Base-by-base conservation (phyloP, 345 rosid genomes). In the Eucalyptus decipiens region DNA sequence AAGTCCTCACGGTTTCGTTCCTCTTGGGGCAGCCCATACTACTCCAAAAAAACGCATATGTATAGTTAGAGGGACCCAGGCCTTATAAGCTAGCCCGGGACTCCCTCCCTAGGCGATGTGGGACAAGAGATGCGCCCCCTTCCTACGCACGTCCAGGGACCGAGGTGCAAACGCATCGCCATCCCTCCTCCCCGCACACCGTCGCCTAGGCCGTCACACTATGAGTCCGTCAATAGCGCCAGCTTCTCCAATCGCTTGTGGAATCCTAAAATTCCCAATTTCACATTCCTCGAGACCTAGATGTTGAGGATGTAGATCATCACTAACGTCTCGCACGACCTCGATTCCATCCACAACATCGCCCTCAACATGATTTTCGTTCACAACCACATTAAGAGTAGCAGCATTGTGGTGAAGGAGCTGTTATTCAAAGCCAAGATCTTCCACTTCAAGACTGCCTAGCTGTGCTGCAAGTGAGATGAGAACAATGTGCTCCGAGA, bases 361-460 rank as follows among this genome's bases (percentile, higher is more conserved):
- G 97, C 98, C 1, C 87, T 96, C n/a, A 95, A 92, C 89, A 86
- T 94, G 47, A 94, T 88, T 19, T 90, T 96, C 2, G 97, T 96
- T 8, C 99, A 96, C 60, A 96, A 96, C 81, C 98, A 92, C 86
- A 92, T 96, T 89, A 94, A 93, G 62, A 96, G 97, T 92, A 94
- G 94, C 11, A 94, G 94, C 56, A 91, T 97, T 43, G 87, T 96
- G 34, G 93, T 97, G 13, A 95, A 95, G 40, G 97, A 96, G 89
- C 95, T 98, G 2, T 89, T 91, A 47, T 92, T 95, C 80, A 91
- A 92, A 76, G 99, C 95, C 7, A 96, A 92, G 92, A 93, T 97
- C 88, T 96, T 96, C 83, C 96, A 96, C 89, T 96, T 97, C 87
- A 98, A 98, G 6, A 92, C 98, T 10, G 96, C 99, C 49, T 96